Percentiles rank a stretch among this genome's conserved stretches.
phyloP scores from a whole-genome alignment of 441 rosid genomes.

The Pelargonium cotyledonis region DNA sequence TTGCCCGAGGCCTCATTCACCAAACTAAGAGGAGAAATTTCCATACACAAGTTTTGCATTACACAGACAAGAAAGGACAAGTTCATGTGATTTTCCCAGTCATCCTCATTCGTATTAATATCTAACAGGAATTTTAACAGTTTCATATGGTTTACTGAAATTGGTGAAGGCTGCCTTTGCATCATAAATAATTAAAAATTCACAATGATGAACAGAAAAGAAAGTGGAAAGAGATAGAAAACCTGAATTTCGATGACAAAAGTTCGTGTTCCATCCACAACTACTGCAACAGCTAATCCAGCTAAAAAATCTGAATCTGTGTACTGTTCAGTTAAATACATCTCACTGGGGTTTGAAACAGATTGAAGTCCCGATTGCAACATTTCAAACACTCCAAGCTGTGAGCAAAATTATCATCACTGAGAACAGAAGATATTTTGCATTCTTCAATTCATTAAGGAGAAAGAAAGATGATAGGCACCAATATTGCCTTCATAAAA shows the following conservation, averaged over 20 bases:
- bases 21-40: background rate
- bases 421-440: background rate
- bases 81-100: no score
- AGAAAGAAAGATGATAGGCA: background rate
- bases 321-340: conserved; percentile 65
- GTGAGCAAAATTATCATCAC: conserved; percentile 25
- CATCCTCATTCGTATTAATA: no score
- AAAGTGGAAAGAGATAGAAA: background rate
- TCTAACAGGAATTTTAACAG: no score
- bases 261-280: conserved; percentile 84
- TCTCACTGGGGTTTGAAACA: conserved; percentile 80
- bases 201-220: background rate
- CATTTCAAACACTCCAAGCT: conserved; percentile 98
- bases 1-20: background rate
- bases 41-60: background rate
- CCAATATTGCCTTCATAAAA: background rate
- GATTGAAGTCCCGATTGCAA: conserved; percentile 61
- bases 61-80: no score
- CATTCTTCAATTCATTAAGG: background rate
- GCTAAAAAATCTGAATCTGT: conserved; percentile 75
- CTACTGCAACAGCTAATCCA: conserved; percentile 84
- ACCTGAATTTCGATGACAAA: conserved; percentile 94
- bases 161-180: no score
- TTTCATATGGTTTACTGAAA: no score
- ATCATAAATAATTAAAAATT: no score